Conservation (phyloP, 352 stramenopile genomes). For the Pythium myriotylum region DNA sequence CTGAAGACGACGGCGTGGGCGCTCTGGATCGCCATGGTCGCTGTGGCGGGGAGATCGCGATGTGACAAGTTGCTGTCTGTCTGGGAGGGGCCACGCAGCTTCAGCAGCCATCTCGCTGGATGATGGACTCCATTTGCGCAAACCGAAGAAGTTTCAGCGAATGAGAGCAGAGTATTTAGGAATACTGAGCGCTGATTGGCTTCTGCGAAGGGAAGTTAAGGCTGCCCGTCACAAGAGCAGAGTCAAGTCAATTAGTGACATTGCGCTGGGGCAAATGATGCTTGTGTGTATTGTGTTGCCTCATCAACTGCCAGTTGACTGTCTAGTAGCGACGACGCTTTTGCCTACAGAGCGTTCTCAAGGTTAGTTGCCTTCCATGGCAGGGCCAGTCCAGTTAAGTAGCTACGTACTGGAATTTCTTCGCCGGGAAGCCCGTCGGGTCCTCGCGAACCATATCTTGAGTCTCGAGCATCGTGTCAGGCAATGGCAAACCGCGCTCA, state of each 20-base stretch:
- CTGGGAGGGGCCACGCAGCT: not conserved
- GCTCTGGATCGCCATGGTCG: constrained; percentile 47
- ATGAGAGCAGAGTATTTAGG: not conserved
- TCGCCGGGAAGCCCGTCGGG: constrained; percentile 83
- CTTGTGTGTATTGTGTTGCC: not conserved
- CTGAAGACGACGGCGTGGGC: constrained; percentile 65
- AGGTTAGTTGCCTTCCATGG: not conserved
- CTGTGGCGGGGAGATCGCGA: not conserved
- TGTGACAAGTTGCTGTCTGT: constrained; percentile 5
- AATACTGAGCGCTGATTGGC: not conserved
- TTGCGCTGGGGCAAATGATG: not conserved
- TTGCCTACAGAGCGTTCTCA: constrained; percentile 35
- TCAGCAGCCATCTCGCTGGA: not conserved
- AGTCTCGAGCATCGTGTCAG: constrained; percentile 77
- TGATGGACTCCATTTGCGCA: constrained; percentile 27
- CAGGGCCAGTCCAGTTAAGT: not conserved
- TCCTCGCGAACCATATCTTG: constrained; percentile 80
- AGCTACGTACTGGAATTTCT: constrained; percentile 73
- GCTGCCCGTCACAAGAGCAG: too few relatives aligned
- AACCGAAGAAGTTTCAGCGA: constrained; percentile 18
- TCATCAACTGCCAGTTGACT: not conserved
- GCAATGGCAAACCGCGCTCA: constrained; percentile 70
- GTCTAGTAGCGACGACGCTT: constrained; percentile 74
- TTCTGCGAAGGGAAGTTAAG: too few relatives aligned
- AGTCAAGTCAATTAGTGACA: not conserved